Evolutionary conservation across 2,329 filamentous ascomycete genomes (phyloP), one percentile per base, ranked within the genome.

Genomic region (Tolypocladium inflatum): DNA sequence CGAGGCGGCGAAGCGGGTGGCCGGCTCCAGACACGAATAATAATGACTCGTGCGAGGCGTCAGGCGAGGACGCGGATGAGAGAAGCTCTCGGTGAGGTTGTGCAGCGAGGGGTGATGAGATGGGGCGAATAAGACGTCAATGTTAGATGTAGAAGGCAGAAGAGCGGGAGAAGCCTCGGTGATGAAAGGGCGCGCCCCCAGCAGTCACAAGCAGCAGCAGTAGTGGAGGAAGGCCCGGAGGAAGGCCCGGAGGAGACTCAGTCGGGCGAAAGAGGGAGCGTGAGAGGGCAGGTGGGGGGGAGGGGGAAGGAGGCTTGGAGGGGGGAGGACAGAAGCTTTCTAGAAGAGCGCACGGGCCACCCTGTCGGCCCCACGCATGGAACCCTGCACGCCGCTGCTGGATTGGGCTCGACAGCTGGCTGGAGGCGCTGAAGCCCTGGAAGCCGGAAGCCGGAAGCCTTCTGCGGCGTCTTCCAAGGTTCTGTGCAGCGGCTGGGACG

Each of bases 281-380:
- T 30, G 21, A 50, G 54, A 39, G 50, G 33, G 23, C 15, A 54
- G 43, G 38, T 48, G 50, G 35, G 35, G 57, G 45, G 26, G 33
- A 41, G 37, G 41, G 43, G 42, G 4, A 55, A 6, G 30, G 33
- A 53, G 41, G 42, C 38, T 55, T 48, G 39, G 37, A 55, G 56
- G 45, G 51, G 55, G 42, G 54, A 56, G 43, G 56, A 59, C 51
- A 55, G 64, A 67, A 66, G 62, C 63, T 65, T 66, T 66, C 63
- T 66, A 67, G 65, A 67, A 67, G 52, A 43, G 59, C 56, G 63
- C 65, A 65, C 65, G 57, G 62, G 43, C 60, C 64, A 62, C 41
- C n/a, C 21, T 41, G 38, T 35, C 30, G 26, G 48, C 17, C 35
- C 43, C 48, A 13, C 48, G 48, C 48, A 35, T 11, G 33, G 35